These are phyloP conservation scores for Lachnellula cervina DNA, from an alignment of 2,329 filamentous ascomycete species.

Conservation along the genomic window DNA sequence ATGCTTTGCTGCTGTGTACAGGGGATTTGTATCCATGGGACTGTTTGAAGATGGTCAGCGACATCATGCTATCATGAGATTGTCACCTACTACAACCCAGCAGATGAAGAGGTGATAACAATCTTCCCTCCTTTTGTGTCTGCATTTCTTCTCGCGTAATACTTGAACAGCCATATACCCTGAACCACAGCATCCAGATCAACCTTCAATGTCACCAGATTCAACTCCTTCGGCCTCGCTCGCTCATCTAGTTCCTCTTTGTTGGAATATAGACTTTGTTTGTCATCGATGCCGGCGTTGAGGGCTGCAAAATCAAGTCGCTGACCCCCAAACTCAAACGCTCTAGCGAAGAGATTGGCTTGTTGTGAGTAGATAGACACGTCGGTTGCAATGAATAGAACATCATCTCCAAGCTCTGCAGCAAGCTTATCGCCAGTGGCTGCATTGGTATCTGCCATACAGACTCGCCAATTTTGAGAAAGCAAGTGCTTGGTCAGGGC, in stretches of 20 bases:
- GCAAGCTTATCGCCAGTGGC: constrained; percentile 4
- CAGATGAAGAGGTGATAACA: constrained; percentile 36
- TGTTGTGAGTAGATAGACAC: constrained; percentile 37
- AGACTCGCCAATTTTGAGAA: constrained; percentile 35
- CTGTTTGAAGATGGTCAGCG: constrained; percentile 12
- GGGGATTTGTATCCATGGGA: constrained; percentile 9
- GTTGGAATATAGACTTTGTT: constrained; percentile 32
- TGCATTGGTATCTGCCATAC: constrained; percentile 41
- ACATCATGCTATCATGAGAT: constrained; percentile 6
- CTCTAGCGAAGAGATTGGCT: constrained; percentile 35
- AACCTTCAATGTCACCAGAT: constrained; percentile 36
- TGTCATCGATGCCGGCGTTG: constrained; percentile 40
- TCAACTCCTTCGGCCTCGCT: constrained; percentile 30
- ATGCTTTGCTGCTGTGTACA: constrained; percentile 23
- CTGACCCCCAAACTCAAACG: constrained; percentile 35
- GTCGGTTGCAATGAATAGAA: constrained; percentile 28
- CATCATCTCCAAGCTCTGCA: constrained; percentile 8
- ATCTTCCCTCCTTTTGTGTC: constrained; percentile 33
- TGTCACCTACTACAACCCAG: constrained; percentile 30
- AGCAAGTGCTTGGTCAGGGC: constrained; percentile 39
- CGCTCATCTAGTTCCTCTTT: constrained; percentile 33
- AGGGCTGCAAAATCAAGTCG: constrained; percentile 39
- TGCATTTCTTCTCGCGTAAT: constrained; percentile 37
- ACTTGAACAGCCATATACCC: constrained; percentile 38
- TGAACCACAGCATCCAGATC: constrained; percentile 39